A percentile compares a stretch with the other conserved stretches of the same genome.
Evolutionary conservation across 495 filamentous ascomycete species (phyloP).

Genomic region (Xylaria bambusicola): DNA sequence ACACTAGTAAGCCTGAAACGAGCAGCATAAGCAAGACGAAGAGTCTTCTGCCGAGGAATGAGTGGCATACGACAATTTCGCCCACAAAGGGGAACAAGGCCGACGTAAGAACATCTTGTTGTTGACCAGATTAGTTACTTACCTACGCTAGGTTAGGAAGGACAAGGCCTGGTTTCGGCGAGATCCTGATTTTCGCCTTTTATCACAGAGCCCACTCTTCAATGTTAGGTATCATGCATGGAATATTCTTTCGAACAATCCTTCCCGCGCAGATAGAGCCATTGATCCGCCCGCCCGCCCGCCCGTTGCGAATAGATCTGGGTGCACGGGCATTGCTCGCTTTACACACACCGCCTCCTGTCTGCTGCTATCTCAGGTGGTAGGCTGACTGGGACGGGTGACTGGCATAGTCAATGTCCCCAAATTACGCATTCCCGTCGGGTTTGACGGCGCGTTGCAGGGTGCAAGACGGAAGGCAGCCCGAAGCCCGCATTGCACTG

Average conservation of each 20-base stretch:
- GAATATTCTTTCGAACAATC: constrained; percentile 14
- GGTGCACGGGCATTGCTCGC: neutral
- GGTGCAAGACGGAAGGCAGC: neutral
- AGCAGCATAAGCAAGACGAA: neutral
- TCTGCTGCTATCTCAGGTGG: neutral
- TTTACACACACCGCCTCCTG: neutral
- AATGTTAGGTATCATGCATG: constrained; percentile 12
- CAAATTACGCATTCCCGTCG: constrained; percentile 10
- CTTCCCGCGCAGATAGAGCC: constrained; percentile 3
- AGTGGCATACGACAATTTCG: neutral
- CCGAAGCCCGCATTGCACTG: neutral
- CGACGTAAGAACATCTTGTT: neutral
- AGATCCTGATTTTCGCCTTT: neutral
- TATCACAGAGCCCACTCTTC: neutral
- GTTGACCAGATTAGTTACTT: neutral
- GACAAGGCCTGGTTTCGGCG: constrained; percentile 15
- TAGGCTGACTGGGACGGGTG: neutral
- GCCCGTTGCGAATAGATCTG: neutral
- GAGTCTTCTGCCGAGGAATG: neutral
- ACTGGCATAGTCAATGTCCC: neutral
- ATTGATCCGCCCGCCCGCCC: neutral
- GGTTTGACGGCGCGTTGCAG: constrained; percentile 7
- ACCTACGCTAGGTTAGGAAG: constrained; percentile 8
- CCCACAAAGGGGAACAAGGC: neutral
- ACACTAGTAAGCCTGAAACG: constrained; percentile 5